Conservation (phyloP, 2,329 filamentous ascomycete genomes). For the Thelonectria discophora region DNA sequence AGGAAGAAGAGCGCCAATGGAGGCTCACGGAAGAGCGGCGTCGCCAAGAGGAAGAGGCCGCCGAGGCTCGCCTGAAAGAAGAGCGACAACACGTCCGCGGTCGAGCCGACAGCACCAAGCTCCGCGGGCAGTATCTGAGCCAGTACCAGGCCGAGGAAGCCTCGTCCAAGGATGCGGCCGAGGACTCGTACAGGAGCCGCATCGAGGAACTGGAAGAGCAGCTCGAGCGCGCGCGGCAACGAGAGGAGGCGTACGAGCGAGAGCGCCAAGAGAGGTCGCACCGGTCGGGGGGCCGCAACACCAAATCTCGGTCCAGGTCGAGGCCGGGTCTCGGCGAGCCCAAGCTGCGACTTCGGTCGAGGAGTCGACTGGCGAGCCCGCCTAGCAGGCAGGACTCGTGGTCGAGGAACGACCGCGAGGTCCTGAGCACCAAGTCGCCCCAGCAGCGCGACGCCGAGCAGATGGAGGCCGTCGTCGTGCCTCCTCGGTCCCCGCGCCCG, state of each 20-base stretch:
- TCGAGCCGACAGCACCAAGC: slow-evolving; percentile 68
- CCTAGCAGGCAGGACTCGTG: slow-evolving; percentile 68
- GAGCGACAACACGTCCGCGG: slow-evolving; percentile 71
- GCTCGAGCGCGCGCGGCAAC: slow-evolving; percentile 67
- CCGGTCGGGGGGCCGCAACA: slow-evolving; percentile 24
- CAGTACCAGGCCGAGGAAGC: slow-evolving; percentile 80
- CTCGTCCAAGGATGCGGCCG: slow-evolving; percentile 46
- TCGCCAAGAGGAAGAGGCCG: slow-evolving; percentile 75
- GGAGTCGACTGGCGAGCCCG: slow-evolving; percentile 50
- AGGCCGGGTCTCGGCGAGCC: slow-evolving; percentile 29
- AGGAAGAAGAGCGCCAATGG: slow-evolving; percentile 81
- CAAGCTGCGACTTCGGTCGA: slow-evolving; percentile 44
- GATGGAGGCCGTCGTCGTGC: slow-evolving; percentile 37
- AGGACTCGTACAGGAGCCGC: slow-evolving; percentile 67
- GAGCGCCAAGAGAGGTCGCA: slow-evolving; percentile 62
- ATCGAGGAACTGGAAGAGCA: slow-evolving; percentile 83
- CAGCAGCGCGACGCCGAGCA: slow-evolving; percentile 50
- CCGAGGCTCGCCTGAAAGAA: slow-evolving; percentile 71
- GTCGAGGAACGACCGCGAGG: slow-evolving; percentile 70
- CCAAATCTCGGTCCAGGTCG: slow-evolving; percentile 35
- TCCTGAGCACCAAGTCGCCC: slow-evolving; percentile 63
- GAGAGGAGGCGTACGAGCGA: slow-evolving; percentile 70
- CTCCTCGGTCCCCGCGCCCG: slow-evolving; percentile 50
- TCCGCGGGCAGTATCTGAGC: slow-evolving; percentile 85
- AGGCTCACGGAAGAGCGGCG: slow-evolving; percentile 78